These are phyloP conservation scores for Moniliophthora roreri DNA, from an alignment of 1,284 basidiomycete species.

Conservation along the genomic window DNA sequence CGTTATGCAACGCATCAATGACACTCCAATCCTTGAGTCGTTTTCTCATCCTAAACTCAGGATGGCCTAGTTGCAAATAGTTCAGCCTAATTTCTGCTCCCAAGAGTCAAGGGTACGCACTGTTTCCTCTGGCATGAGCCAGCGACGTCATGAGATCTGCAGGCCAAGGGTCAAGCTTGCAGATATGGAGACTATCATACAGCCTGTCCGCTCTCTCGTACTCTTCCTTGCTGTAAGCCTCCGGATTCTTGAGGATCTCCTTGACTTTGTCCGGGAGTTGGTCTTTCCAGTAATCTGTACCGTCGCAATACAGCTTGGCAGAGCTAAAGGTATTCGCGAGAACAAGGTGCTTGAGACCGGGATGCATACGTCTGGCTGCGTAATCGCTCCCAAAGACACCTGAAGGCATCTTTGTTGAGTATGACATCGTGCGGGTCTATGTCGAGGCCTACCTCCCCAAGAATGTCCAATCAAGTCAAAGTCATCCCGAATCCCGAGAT, in stretches of 20 bases:
- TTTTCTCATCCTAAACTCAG: constrained; percentile 9
- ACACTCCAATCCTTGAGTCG: constrained; percentile 6
- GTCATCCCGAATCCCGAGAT: constrained; percentile 29
- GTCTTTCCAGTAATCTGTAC: constrained; percentile 3
- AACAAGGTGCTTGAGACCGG: constrained; percentile 8
- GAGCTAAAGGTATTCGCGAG: constrained; percentile 12
- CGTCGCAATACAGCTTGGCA: constrained; percentile 2
- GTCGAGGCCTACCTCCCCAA: constrained; percentile 30
- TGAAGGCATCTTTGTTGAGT: too few relatives aligned
- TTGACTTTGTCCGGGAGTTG: constrained; percentile 2
- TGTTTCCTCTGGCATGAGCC: not conserved
- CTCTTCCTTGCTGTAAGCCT: constrained; percentile 9
- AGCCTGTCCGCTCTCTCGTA: constrained; percentile 1
- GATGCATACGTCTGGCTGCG: constrained; percentile 3
- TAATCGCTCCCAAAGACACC: constrained; percentile 1
- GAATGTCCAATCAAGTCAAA: constrained; percentile 42
- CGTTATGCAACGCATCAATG: not conserved
- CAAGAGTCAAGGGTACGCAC: not conserved
- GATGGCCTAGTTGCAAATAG: not conserved
- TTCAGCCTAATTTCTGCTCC: too few relatives aligned
- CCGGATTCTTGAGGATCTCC: constrained; percentile 3
- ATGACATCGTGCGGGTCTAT: too few relatives aligned
- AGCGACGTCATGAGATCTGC: constrained; percentile 6
- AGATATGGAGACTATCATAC: constrained; percentile 10
- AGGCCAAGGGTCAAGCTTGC: constrained; percentile 9